Conservation (phyloP, 495 filamentous ascomycete species). For the Margaritispora aquatica region DNA sequence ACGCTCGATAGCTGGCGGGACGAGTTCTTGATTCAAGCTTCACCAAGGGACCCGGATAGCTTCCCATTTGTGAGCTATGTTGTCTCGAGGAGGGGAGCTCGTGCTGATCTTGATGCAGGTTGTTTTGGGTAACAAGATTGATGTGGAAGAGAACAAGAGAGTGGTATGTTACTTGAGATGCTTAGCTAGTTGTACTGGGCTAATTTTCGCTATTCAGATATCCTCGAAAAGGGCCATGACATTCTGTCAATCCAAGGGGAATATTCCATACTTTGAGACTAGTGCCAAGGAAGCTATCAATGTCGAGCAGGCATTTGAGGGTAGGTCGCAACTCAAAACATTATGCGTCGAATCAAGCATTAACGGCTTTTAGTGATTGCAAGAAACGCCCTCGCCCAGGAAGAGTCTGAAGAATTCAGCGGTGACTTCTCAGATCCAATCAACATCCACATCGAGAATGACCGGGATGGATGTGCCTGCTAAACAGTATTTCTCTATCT, state of each 20-base stretch:
- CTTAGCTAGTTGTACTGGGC: neutral
- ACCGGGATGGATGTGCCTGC: conserved; percentile 88
- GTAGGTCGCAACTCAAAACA: conserved; percentile 37
- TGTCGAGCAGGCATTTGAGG: conserved; percentile 97
- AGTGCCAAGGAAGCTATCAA: conserved; percentile 98
- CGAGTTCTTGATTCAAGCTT: conserved; percentile 97
- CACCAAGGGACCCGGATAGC: conserved; percentile 90
- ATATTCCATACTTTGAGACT: conserved; percentile 98
- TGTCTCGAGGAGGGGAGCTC: neutral
- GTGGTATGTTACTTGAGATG: conserved; percentile 68
- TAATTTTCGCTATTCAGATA: conserved; percentile 46
- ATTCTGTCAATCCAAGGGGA: conserved; percentile 95
- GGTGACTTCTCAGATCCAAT: conserved; percentile 96
- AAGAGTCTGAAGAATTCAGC: conserved; percentile 88
- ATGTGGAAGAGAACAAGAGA: conserved; percentile 93
- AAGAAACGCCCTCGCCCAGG: conserved; percentile 87
- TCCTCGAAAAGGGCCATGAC: conserved; percentile 92
- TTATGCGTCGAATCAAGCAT: neutral
- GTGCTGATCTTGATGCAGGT: conserved; percentile 43
- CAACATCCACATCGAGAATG: conserved; percentile 90
- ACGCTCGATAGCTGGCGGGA: conserved; percentile 97
- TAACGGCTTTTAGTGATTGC: conserved; percentile 71
- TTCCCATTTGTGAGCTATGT: conserved; percentile 84
- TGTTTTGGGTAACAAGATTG: conserved; percentile 97
- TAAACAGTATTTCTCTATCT: conserved; percentile 30